phyloP scores from a whole-genome alignment of 129 eudicot genomes.

The Arctium lappa region DNA sequence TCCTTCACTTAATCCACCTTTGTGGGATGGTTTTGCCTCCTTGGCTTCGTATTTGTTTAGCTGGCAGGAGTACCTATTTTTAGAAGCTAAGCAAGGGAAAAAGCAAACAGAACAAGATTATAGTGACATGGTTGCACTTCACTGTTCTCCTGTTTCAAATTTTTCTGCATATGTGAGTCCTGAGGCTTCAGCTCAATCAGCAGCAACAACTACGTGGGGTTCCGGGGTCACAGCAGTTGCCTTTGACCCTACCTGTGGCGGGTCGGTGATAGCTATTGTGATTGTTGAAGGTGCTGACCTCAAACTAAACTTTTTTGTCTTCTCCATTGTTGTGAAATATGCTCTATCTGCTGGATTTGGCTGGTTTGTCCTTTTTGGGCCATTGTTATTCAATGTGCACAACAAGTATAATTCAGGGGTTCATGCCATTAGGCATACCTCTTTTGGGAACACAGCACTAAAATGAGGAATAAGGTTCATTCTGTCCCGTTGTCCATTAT shows the following conservation, averaged over 20 bases:
- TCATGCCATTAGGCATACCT: not conserved
- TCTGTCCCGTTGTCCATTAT: not conserved
- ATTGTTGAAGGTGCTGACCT: slow-evolving; percentile 79
- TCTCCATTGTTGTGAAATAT: not conserved
- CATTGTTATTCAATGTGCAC: not conserved
- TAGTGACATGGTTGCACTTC: slow-evolving; percentile 71
- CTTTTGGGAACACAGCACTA: not conserved
- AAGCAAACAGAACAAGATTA: slow-evolving; percentile 67
- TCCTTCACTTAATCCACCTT: slow-evolving; percentile 81
- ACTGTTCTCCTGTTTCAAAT: slow-evolving; percentile 96
- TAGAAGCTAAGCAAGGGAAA: slow-evolving; percentile 81
- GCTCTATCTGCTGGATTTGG: slow-evolving; percentile 2
- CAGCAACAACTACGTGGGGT: slow-evolving; percentile 98
- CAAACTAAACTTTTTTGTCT: not conserved
- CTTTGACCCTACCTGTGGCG: slow-evolving; percentile 98
- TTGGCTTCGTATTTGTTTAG: slow-evolving; percentile 81
- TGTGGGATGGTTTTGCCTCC: slow-evolving; percentile 88
- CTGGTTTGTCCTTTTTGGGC: not conserved
- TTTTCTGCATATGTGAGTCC: slow-evolving; percentile 98
- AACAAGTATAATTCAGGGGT: not conserved
- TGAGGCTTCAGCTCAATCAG: slow-evolving; percentile 90
- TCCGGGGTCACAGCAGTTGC: slow-evolving; percentile 99
- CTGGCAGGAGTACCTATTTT: slow-evolving; percentile 81
- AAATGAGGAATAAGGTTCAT: not conserved
- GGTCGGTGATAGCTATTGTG: slow-evolving; percentile 89